Evolutionary conservation across 1,284 basidiomycete species (phyloP).

Genomic region (Puccinia novopanici): DNA sequence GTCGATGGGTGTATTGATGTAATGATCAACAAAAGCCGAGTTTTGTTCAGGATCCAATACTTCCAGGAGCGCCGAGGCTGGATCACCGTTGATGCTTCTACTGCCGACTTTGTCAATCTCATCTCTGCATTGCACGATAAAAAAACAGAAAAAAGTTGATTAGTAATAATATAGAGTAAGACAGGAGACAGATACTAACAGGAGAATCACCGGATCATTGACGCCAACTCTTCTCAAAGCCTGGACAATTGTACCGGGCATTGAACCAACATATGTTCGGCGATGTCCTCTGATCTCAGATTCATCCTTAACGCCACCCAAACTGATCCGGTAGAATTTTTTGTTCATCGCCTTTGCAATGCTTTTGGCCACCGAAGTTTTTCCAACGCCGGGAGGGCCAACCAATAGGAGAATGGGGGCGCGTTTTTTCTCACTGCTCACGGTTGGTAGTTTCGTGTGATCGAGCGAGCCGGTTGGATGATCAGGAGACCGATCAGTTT

Average conservation of each 20-base stretch:
- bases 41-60: conserved; percentile 62
- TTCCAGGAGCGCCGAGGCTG: conserved; percentile 61
- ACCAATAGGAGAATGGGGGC: conserved; percentile 78
- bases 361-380: conserved; percentile 71
- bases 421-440: conserved; percentile 60
- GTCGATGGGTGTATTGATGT: conserved; percentile 59
- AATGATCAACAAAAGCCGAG: conserved; percentile 61
- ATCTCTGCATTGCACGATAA: conserved; percentile 53
- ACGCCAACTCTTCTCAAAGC: conserved; percentile 59
- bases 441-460: not conserved
- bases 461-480: not conserved
- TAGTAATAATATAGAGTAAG: not conserved
- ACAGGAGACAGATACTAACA: conserved; percentile 51
- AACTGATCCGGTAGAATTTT: conserved; percentile 59
- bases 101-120: conserved; percentile 62
- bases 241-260: conserved; percentile 69
- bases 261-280: conserved; percentile 56
- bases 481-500: conserved; percentile 25
- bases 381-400: conserved; percentile 71
- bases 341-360: conserved; percentile 72
- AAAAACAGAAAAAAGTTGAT: not conserved
- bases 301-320: conserved; percentile 61
- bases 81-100: conserved; percentile 60
- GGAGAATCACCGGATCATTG: conserved; percentile 61
- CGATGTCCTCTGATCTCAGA: conserved; percentile 61